Conservation (phyloP, 306 rosid species). For the Pueraria montana region DNA sequence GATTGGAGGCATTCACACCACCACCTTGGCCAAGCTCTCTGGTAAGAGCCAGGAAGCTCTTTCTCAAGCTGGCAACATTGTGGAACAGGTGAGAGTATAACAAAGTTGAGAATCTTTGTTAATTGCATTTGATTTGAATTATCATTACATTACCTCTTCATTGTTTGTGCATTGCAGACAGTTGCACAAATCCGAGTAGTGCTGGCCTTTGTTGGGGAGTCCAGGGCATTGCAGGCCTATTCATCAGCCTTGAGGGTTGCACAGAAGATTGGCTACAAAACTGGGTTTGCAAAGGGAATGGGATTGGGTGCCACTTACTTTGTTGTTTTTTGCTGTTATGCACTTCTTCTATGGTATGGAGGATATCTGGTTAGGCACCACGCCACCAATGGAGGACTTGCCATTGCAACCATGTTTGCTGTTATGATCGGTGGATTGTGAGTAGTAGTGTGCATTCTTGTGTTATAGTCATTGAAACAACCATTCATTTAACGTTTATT, state of each 20-base stretch:
- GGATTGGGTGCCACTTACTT: constrained; percentile 98
- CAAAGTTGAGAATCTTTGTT: constrained; percentile 24
- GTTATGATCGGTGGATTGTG: constrained; percentile 98
- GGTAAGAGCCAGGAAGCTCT: constrained; percentile 91
- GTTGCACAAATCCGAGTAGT: constrained; percentile 94
- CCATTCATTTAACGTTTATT: constrained; percentile 1
- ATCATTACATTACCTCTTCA: neutral
- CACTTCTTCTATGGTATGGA: constrained; percentile 97
- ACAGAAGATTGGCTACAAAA: constrained; percentile 87
- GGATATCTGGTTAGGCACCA: constrained; percentile 95
- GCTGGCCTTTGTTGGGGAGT: constrained; percentile 82
- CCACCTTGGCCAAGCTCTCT: constrained; percentile 87
- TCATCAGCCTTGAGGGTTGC: constrained; percentile 80
- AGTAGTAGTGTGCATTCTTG: constrained; percentile 45
- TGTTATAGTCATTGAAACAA: neutral
- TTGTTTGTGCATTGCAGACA: constrained; percentile 64
- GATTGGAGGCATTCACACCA: constrained; percentile 87
- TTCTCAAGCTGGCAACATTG: constrained; percentile 93
- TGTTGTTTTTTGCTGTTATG: constrained; percentile 96
- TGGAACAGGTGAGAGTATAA: constrained; percentile 73
- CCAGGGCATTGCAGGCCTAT: constrained; percentile 75
- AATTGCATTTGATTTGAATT: constrained; percentile 8
- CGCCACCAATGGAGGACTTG: constrained; percentile 96
- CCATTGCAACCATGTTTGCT: constrained; percentile 97
- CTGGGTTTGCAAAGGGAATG: constrained; percentile 92